phyloP scores from a whole-genome alignment of 2,329 filamentous ascomycete genomes.

The Diaporthe ampelina region DNA sequence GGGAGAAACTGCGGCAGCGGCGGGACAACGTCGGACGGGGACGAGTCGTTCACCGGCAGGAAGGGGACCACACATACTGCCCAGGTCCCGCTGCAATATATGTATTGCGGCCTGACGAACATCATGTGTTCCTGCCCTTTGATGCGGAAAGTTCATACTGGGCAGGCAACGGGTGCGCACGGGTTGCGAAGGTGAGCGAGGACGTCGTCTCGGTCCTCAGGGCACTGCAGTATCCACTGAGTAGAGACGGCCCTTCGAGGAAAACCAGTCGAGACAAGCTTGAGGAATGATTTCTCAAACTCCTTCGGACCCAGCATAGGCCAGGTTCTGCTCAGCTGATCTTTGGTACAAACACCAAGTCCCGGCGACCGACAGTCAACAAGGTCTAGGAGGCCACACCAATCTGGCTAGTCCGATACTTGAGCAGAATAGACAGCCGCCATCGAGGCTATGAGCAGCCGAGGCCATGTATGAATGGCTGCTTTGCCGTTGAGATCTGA shows the following conservation, averaged over 20 bases:
- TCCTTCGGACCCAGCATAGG: background rate
- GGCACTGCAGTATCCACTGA: background rate
- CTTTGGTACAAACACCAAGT: background rate
- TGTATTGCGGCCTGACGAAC: constrained; percentile 26
- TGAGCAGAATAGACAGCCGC: background rate
- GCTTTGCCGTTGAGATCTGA: background rate
- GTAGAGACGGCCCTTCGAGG: background rate
- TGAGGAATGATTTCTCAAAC: background rate
- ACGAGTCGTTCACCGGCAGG: constrained; percentile 22
- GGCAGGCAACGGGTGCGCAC: background rate
- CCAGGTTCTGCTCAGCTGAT: background rate
- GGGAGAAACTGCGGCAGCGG: constrained; percentile 15
- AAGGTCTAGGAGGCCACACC: background rate
- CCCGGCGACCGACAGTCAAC: background rate
- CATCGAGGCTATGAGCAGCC: background rate
- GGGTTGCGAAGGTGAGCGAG: background rate
- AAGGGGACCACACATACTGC: constrained; percentile 16
- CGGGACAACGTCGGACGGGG: constrained; percentile 26
- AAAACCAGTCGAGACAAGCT: background rate
- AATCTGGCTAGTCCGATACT: background rate
- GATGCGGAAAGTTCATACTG: too few relatives aligned
- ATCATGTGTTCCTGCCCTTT: constrained; percentile 13
- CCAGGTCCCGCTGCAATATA: constrained; percentile 28
- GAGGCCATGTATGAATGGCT: background rate
- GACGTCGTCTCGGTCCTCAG: background rate